Evolutionary conservation across 768 basidiomycete genomes (phyloP), one percentile per base, ranked within the genome.

Genomic region (Serpula lacrymans): DNA sequence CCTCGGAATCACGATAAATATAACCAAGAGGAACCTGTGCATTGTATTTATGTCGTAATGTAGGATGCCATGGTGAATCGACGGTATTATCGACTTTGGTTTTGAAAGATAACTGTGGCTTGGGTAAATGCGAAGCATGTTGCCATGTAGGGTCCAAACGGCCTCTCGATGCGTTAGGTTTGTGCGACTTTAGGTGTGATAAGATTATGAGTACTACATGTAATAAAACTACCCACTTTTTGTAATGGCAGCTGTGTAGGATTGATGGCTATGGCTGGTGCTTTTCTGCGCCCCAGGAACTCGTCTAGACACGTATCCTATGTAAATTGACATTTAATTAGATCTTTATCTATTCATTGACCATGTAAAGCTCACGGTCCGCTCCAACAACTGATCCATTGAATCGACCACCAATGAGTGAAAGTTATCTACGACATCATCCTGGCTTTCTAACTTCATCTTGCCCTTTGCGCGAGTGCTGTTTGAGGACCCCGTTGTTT

Each of bases 251-350:
- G 57, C 46, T 0, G 48, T 42, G 63, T 50, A 17, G 71, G 66
- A 35, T 84, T 78, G 29, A 87, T 63, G 10, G 69, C 67, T 35
- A 88, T 82, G 2, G 74, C 78, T 27, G 82, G 77, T 0, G 76
- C 69, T 60, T 84, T 91, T 39, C 70, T 79, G 46, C 74, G 69
- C 4, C 91, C 91, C 27, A 80, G 69, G 48, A 76, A 77, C 48
- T 86, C 78, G 53, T 98, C 95, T 26, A 99, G 62, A 48, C 79
- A 80, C 7, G 80, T 83, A 56, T 97, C 93, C 86, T 90, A 48
- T n/a, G 23, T 6, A 31, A 27, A 30, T 37, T 26, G 12, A 30
- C 21, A 21, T 29, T 21, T 10, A 38, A 23, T 23, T 28, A 4
- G 13, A n/a, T 21, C 23, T 43, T 10, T 20, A 35, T 28, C 38